Base-by-base conservation (phyloP, 306 rosid genomes). In the Lablab purpureus region DNA sequence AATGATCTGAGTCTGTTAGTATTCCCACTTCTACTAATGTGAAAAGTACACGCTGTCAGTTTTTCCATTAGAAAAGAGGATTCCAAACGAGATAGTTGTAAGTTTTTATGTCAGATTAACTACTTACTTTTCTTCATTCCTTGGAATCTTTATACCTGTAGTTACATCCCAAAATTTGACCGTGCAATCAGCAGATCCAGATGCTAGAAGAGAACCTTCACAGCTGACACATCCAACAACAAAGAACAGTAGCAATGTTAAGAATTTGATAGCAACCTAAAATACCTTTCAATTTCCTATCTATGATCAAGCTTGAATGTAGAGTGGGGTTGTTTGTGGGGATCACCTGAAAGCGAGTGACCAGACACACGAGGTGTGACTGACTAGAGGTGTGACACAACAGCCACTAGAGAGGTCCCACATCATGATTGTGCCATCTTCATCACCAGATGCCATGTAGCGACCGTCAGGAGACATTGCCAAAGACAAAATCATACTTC, bases 391-490 rank as follows among this genome's bases (percentile, higher is more conserved):
- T 3, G 87, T 87, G 70, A 93, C 85, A 73, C 92, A 93, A 34
- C 89, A 83, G 52, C 97, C 97, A n/a, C 83, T 91, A 21, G 96
- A 93, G 45, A 93, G 91, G 77, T 93, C 96, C 97, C 97, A 89
- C 92, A 88, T 91, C 97, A 93, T 91, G 71, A 93, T 89, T 34
- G 90, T 76, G 1, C 97, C 97, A 3, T 93, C 97, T 85, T 93
- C 97, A 70, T 91, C 95, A 65, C 96, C 94, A 52, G 96, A 93
- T 55, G 97, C 96, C 92, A 91, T 88, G 69, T 87, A 88, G 25
- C 89, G 89, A 74, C 97, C 97, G 37, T 93, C 97, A 54, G 94
- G 89, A 27, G 97, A 93, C 97, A 91, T 91, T 71, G 94, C 90
- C 84, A 93, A 71, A 14, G 96, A 88, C 74, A 91, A 78, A 73